Base-by-base conservation (phyloP, 2,329 filamentous ascomycete genomes). In the Cladosporium austrohemisphaericum region DNA sequence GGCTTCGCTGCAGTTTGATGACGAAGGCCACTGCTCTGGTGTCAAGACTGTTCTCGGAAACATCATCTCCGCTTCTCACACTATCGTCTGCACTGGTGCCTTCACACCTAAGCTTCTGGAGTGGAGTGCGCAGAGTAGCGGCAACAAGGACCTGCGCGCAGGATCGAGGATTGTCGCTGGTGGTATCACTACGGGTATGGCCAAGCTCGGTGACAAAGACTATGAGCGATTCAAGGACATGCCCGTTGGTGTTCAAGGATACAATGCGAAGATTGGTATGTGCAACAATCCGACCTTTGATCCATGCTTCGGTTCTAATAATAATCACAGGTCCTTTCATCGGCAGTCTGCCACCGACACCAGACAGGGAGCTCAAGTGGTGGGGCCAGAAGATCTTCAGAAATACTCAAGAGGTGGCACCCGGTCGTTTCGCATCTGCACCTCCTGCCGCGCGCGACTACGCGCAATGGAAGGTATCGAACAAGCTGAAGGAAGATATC, bases 321-420 rank as follows among this genome's bases (percentile, higher is more conserved):
- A 18, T 41, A 3, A 5, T 9, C 11, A 38, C 49, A 78, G 76
- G 76, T 18, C 74, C 77, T 0, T 81, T 80, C 51, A 78, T 81
- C 49, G 80, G 79, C 19, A 78, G 71, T 37, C 65, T 83, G 13
- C 80, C 80, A 4, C 78, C 76, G 0, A 81, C 76, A 2, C 68
- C 56, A 31, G 64, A 63, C 45, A 51, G 56, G 20, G 61, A 65
- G 50, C 67, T 81, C 52, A 83, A 83, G 60, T 83, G 77, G 76
- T 83, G 80, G 79, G 79, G 79, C 13, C 73, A 76, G 46, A 77
- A 71, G 48, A 81, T 82, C 53, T 82, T 83, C 65, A 74, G 65
- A 43, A 82, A 82, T 64, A 77, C 73, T 0, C 68, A 67, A 13
- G 74, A 78, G 51, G 69, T 78, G 5, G 55, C 76, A 33, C 76